Conservation (phyloP, 139 green algal species). For the Ettlia oleoabundans region DNA sequence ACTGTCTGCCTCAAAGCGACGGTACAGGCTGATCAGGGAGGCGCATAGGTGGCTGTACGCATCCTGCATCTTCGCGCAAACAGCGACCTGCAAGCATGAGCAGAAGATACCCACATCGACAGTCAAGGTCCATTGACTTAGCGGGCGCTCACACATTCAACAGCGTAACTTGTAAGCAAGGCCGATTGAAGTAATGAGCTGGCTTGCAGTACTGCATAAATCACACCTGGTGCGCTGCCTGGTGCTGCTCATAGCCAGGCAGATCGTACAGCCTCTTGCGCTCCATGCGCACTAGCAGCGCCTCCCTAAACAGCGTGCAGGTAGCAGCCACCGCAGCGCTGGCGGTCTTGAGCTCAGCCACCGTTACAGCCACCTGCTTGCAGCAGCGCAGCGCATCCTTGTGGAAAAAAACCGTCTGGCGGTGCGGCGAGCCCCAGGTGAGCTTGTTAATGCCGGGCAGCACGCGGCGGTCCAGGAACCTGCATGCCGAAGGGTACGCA, state of each 20-base stretch:
- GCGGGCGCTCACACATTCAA: no score
- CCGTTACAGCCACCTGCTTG: slow-evolving; percentile 69
- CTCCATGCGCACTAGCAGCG: slow-evolving; percentile 81
- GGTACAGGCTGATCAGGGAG: slow-evolving; percentile 65
- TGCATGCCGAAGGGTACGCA: slow-evolving; percentile 1
- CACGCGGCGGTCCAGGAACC: slow-evolving; percentile 81
- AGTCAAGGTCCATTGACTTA: no score
- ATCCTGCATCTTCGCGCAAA: slow-evolving; percentile 36
- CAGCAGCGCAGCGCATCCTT: slow-evolving; percentile 62
- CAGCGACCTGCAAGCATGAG: slow-evolving; percentile 3
- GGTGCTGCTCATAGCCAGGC: slow-evolving; percentile 75
- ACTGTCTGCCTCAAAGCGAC: slow-evolving; percentile 78
- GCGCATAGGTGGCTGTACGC: slow-evolving; percentile 63
- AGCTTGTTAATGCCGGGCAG: slow-evolving; percentile 85
- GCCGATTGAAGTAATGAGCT: no score
- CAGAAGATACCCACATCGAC: no score
- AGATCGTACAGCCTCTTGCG: slow-evolving; percentile 89
- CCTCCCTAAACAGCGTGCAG: slow-evolving; percentile 67
- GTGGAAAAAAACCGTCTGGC: slow-evolving; percentile 7
- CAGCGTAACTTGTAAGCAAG: no score
- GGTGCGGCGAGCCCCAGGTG: slow-evolving; percentile 17
- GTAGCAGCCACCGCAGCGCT: slow-evolving; percentile 64
- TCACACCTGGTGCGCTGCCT: slow-evolving; percentile 69
- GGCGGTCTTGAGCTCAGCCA: slow-evolving; percentile 79
- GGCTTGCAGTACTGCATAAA: no score